Base-by-base conservation (phyloP, 768 basidiomycete species). In the Russula compacta region DNA sequence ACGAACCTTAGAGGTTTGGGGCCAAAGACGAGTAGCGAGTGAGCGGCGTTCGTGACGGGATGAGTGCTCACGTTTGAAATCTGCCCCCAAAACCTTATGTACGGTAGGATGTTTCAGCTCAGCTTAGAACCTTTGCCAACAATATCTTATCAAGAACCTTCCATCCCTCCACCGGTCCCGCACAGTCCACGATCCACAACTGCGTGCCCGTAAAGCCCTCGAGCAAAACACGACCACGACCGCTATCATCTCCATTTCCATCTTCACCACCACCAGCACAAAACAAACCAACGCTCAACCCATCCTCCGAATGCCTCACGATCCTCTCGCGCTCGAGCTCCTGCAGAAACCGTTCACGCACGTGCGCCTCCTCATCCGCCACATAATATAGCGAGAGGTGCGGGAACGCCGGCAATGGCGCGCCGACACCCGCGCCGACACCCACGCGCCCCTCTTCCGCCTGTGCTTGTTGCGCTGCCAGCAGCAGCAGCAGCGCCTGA, bases 381-480 rank as follows among this genome's bases (percentile, higher is more conserved):
- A 90, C 83, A 68, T 92, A 92, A 67, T 81, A 84, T 60, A 92
- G 66, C 39, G 89, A 91, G 64, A 89, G 63, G 70, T 92, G 89
- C 7, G 88, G 85, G 63, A 81, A 86, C 39, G 75, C 71, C 0
- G 86, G 85, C 1, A 86, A 83, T 11, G 39, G 24, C 24, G 24
- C 24, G 3, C 24, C 39, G 5, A 11, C 14, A 1, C 39, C 24
- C n/a, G n/a, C 35, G 21, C 3, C 67, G 67, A 1, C 80, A 76
- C 2, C 21, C 12, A 0, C 5, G 70, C 69, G 24, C 78, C 59
- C 6, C 67, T 68, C 14, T 0, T 12, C 47, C 6, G 39, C 14
- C 3, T 40, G 39, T 14, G 2, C 6, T 40, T 40, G 5, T 17
- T 40, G 39, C 14, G 39, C 15, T 1, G 40, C 5, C 15, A 0